These are phyloP conservation scores for Moesziomyces globuligerus DNA, from an alignment of 1,284 basidiomycete species.

Conservation along the genomic window DNA sequence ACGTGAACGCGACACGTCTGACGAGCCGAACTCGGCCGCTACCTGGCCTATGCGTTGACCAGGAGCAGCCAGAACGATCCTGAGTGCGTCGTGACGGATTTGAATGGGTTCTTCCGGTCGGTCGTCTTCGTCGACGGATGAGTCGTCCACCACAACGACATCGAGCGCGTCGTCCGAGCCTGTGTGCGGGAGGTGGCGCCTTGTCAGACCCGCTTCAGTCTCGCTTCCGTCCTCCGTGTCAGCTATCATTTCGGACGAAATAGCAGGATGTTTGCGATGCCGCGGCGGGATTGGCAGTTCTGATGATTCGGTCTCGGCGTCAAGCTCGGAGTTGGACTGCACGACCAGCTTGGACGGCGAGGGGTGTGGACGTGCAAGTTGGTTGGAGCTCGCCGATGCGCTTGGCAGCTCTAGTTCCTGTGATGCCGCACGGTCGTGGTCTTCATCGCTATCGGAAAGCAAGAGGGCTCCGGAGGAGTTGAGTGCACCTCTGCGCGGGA, in stretches of 20 bases:
- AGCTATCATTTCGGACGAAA: not conserved
- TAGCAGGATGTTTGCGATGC: not conserved
- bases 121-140: constrained; percentile 4
- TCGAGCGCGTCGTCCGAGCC: constrained; percentile 1
- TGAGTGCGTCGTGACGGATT: no score
- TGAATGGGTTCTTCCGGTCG: no score
- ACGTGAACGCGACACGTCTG: no score
- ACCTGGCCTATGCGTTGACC: no score
- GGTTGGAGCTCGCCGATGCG: constrained; percentile 9
- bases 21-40: no score
- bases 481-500: constrained; percentile 19
- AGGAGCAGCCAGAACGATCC: not conserved
- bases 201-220: not conserved
- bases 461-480: constrained; percentile 9
- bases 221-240: not conserved
- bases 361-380: constrained; percentile 9
- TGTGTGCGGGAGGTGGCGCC: not conserved
- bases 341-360: constrained; percentile 11
- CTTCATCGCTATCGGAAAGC: constrained; percentile 24
- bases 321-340: constrained; percentile 5
- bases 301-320: constrained; percentile 4
- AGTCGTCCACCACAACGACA: constrained; percentile 18
- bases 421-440: not conserved
- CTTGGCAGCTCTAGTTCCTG: constrained; percentile 2
- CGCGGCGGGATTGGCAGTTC: constrained; percentile 9